Base-by-base conservation (phyloP, 1,284 basidiomycete genomes). In the Apiotrichum laibachii region DNA sequence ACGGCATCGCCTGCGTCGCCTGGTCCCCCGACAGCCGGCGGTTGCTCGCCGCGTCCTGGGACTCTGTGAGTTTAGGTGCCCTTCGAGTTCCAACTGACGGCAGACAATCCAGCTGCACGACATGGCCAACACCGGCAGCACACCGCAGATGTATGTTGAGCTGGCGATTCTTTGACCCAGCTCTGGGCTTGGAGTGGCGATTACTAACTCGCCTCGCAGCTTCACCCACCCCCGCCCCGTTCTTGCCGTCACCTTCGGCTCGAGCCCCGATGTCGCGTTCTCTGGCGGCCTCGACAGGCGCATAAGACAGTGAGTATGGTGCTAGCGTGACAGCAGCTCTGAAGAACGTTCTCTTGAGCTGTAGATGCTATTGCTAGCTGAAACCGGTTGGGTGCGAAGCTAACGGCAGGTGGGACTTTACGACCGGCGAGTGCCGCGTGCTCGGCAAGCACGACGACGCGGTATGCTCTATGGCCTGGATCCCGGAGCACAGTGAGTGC, bases 31-130 rank as follows among this genome's bases (percentile, higher is more conserved):
- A 88, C 70, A 86, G 89, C 6, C 82, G 88, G 61, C 85, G 88
- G 26, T 79, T 96, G 1, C 79, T 94, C 3, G 87, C 88, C 19
- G 85, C 89, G 12, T 88, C 88, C 59, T 95, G 92, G 92, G 92
- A 95, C 77, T 85, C 89, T 50, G 91, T 93, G 71, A 62, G 87
- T 81, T 49, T 35, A 19, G 16, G 34, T 44, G 31, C 59, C 50
- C 85, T 2, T 85, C 84, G 66, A 81, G 83, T 13, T n/a, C 40
- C 8, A 19, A 44, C 8, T 11, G 18, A 21, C 49, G 13, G 12
- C 22, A 79, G 75, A 67, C 73, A 40, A 73, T 80, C 62, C 72
- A 78, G 63, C 66, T 79, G 39, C 75, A 78, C 63, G 59, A 72
- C 58, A 57, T 79, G 18, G 57, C 62, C 13, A 63, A 63, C 42